Percentiles rank a stretch among this genome's conserved stretches.
These are phyloP conservation scores for Melocanna baccifera DNA, from an alignment of 176 grass and related monocot species.

Conservation along the genomic window DNA sequence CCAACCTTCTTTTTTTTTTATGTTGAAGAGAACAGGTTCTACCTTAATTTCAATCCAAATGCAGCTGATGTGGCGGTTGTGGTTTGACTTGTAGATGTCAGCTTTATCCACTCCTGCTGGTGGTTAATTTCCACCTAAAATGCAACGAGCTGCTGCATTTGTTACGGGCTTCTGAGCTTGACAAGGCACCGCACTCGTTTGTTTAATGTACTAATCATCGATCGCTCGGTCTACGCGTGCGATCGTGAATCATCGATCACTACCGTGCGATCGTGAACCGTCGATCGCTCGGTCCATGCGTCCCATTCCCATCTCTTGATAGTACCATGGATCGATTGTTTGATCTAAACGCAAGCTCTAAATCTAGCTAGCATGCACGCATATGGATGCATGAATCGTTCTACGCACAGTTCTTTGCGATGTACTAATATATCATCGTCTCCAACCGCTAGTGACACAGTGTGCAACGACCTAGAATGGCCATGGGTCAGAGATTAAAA, in stretches of 20 bases:
- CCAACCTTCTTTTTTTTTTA: background rate
- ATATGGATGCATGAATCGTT: background rate
- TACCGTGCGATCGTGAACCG: too few relatives aligned
- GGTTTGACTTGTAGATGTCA: slow-evolving; percentile 16
- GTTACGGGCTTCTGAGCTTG: background rate
- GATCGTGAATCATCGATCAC: background rate
- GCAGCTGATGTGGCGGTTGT: slow-evolving; percentile 9
- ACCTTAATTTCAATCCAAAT: background rate
- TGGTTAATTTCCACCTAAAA: slow-evolving; percentile 1
- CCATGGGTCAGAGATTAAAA: too few relatives aligned
- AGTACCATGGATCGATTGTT: too few relatives aligned
- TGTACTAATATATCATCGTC: background rate
- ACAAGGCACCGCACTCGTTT: background rate
- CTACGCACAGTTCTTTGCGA: background rate
- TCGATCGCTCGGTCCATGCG: background rate
- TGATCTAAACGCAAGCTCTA: background rate
- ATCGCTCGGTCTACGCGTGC: too few relatives aligned
- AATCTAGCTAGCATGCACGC: background rate
- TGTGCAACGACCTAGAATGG: too few relatives aligned
- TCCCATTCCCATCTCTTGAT: background rate
- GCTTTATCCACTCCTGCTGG: background rate
- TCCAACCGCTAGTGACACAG: background rate
- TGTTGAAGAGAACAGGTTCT: background rate
- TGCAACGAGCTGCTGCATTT: background rate
- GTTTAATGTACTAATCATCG: background rate